A percentile compares a stretch with the other conserved stretches of the same genome.
phyloP scores from a whole-genome alignment of 73 alveolate species.

The Tetrahymena elliotti region DNA sequence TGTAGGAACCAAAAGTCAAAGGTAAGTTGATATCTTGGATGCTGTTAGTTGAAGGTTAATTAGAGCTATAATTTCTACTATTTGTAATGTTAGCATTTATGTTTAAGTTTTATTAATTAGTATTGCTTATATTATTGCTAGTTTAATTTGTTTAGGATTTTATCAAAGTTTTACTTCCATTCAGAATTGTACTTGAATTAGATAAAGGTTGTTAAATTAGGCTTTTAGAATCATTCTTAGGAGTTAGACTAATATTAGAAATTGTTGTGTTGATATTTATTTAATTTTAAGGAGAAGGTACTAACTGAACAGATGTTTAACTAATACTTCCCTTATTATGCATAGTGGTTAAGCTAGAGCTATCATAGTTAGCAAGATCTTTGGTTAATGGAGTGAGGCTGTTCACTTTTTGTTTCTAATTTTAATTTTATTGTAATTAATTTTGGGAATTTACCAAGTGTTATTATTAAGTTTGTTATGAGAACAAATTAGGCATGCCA shows the following conservation, averaged over 20 bases:
- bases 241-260: background rate
- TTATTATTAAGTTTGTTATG: background rate
- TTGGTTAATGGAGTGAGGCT: background rate
- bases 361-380: background rate
- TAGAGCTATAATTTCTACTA: background rate
- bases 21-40: background rate
- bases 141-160: background rate
- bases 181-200: background rate
- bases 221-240: background rate
- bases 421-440: background rate
- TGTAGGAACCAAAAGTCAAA: background rate
- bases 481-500: background rate
- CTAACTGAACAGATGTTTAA: background rate
- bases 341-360: background rate
- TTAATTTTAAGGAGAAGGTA: background rate
- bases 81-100: background rate
- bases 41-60: background rate
- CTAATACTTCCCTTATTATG: background rate
- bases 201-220: background rate
- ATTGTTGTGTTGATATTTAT: background rate
- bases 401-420: background rate
- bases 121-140: background rate
- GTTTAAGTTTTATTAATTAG: background rate
- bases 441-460: background rate
- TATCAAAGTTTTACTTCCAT: background rate